Conservation (phyloP, 164 flowering plant genomes). For the Chimonanthus praecox region DNA sequence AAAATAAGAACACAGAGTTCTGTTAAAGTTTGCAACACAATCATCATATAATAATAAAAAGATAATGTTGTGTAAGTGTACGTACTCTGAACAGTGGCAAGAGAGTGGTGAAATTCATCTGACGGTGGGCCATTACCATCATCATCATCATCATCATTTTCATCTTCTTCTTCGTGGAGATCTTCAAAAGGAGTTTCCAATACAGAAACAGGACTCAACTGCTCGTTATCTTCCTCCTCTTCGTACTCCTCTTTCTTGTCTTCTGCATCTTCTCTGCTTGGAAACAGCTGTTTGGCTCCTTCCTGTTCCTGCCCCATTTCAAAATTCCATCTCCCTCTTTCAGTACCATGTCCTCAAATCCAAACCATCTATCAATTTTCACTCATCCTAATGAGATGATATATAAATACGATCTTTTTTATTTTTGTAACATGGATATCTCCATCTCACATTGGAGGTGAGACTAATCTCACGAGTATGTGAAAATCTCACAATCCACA, state of each 20-base stretch:
- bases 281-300: background rate
- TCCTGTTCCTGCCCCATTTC: background rate
- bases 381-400: too few species aligned
- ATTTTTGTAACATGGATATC: too few species aligned
- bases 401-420: too few species aligned
- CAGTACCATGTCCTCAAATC: background rate
- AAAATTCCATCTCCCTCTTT: background rate
- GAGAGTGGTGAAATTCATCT: background rate
- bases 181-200: constrained; percentile 2
- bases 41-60: too few species aligned
- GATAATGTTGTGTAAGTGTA: background rate
- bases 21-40: too few species aligned
- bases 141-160: background rate
- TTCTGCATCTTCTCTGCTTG: background rate
- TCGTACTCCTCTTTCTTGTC: background rate
- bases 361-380: background rate
- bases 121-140: background rate
- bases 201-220: constrained; percentile 5
- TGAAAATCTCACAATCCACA: too few species aligned
- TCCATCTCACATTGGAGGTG: too few species aligned
- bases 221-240: constrained; percentile 3
- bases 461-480: too few species aligned
- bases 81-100: constrained; percentile 1
- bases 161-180: background rate
- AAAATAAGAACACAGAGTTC: too few species aligned